phyloP scores from a whole-genome alignment of 108 stramenopile genomes.

The Pseudonitzschia delicatissima region DNA sequence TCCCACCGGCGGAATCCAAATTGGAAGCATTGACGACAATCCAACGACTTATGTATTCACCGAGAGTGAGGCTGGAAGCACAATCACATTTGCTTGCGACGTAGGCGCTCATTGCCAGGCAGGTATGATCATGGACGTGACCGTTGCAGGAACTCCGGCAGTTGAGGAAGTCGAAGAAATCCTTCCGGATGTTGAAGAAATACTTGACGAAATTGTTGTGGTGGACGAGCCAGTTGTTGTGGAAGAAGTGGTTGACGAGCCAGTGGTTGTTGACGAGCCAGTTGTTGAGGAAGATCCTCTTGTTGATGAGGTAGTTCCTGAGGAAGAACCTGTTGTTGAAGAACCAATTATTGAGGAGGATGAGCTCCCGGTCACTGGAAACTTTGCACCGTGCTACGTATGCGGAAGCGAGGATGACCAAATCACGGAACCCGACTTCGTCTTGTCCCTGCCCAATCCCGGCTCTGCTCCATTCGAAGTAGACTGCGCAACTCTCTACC shows the following conservation, averaged over 20 bases:
- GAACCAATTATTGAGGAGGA: background rate
- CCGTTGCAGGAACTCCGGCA: background rate
- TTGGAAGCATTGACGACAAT: conserved; percentile 1
- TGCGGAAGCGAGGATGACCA: background rate
- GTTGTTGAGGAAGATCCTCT: background rate
- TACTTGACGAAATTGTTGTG: conserved; percentile 3
- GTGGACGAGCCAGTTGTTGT: background rate
- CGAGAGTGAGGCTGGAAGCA: conserved; percentile 8
- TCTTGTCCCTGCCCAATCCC: conserved; percentile 4
- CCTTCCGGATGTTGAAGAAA: no score
- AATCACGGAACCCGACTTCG: background rate
- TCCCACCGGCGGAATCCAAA: background rate
- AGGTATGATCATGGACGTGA: conserved; percentile 13
- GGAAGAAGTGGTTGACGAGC: background rate
- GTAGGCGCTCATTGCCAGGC: conserved; percentile 7
- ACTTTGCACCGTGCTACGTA: background rate
- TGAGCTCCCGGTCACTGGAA: background rate
- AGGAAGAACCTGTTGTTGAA: background rate
- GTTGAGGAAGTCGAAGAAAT: background rate
- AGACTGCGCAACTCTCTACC: background rate
- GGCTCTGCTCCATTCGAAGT: background rate
- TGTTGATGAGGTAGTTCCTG: no score
- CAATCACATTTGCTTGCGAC: conserved; percentile 17
- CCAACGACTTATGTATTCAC: conserved; percentile 10
- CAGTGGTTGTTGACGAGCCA: background rate